Conservation (phyloP, 1,284 basidiomycete genomes). For the Coniferiporia weirii region DNA sequence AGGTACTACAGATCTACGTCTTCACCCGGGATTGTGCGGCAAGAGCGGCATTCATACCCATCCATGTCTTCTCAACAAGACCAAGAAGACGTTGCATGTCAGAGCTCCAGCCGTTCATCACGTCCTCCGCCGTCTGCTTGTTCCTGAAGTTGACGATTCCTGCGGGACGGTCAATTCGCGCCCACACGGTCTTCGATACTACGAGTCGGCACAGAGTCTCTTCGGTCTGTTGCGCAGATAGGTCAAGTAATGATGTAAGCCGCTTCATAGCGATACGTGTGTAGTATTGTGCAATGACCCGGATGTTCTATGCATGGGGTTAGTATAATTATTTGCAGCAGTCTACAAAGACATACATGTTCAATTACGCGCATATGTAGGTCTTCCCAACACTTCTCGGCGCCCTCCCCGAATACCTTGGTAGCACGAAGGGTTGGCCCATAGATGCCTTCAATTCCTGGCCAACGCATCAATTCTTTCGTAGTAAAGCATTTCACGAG, state of each 20-base stretch:
- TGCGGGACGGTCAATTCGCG: constrained; percentile 88
- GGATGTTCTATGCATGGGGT: constrained; percentile 73
- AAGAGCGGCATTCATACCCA: constrained; percentile 83
- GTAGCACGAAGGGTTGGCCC: constrained; percentile 79
- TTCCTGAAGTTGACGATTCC: constrained; percentile 86
- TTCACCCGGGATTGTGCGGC: constrained; percentile 70
- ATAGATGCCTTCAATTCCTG: constrained; percentile 90
- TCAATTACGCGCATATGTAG: constrained; percentile 95
- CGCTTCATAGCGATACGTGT: constrained; percentile 85
- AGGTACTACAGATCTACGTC: constrained; percentile 29
- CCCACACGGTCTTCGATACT: constrained; percentile 87
- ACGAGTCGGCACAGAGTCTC: constrained; percentile 86
- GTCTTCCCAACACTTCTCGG: constrained; percentile 88
- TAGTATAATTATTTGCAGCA: constrained; percentile 11
- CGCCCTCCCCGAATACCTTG: constrained; percentile 66
- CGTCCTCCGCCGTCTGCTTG: constrained; percentile 77
- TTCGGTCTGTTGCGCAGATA: constrained; percentile 79
- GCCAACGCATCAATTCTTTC: constrained; percentile 96
- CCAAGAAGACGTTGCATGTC: constrained; percentile 89
- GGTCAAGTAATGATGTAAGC: constrained; percentile 84
- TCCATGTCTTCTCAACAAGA: constrained; percentile 83
- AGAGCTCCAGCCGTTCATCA: constrained; percentile 95
- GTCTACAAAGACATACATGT: constrained; percentile 58
- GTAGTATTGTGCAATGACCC: constrained; percentile 92
- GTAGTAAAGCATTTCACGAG: constrained; percentile 96